Conservation (phyloP, 768 basidiomycete species). For the Hygrocybe punicea region DNA sequence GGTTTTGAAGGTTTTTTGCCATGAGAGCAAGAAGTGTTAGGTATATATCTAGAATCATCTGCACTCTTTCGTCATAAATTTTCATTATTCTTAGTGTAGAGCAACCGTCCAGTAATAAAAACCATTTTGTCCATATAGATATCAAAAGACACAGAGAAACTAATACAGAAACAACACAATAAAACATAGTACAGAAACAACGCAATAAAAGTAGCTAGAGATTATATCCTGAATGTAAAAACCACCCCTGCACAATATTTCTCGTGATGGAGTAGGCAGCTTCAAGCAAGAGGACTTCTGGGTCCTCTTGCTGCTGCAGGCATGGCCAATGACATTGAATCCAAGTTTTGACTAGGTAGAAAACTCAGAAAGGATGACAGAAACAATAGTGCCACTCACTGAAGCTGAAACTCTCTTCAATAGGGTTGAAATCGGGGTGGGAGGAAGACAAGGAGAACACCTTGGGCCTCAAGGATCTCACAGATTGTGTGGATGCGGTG, state of each 20-base stretch:
- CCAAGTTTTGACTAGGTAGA: constrained; percentile 7
- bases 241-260: no score
- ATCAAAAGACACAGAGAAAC: no score
- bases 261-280: no score
- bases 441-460: no score
- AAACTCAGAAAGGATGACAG: no score
- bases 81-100: background rate
- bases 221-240: background rate
- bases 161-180: background rate
- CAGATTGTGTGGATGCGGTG: background rate
- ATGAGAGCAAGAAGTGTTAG: background rate
- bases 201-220: background rate
- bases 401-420: no score
- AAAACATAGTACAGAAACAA: background rate
- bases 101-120: no score
- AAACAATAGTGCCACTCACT: no score
- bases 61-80: background rate
- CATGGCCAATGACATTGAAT: constrained; percentile 4
- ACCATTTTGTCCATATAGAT: no score
- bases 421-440: no score
- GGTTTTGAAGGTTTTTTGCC: background rate
- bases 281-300: no score
- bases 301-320: constrained; percentile 7
- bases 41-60: background rate
- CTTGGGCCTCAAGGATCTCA: constrained; percentile 1